Conservation (phyloP, 1,139 yeast genomes). For the Suhomyces terraborum region DNA sequence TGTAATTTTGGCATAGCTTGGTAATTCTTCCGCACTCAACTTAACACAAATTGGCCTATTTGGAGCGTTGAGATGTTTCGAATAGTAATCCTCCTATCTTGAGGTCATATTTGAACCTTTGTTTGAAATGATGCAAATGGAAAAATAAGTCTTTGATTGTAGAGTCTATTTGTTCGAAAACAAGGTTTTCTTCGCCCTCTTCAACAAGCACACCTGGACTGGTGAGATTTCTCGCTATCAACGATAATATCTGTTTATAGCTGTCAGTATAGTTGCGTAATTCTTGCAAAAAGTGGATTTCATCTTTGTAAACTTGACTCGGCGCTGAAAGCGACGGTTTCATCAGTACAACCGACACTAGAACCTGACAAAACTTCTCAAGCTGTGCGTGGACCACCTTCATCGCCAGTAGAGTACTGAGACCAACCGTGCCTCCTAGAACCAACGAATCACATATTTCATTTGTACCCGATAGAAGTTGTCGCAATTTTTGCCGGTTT, state of each 20-base stretch:
- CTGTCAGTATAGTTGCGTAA: conserved; percentile 15
- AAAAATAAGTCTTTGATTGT: conserved; percentile 20
- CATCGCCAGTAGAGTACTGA: conserved; percentile 4
- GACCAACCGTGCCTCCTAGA: conserved; percentile 5
- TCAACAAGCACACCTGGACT: conserved; percentile 6
- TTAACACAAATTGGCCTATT: background rate
- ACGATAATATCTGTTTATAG: conserved; percentile 10
- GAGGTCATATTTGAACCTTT: conserved; percentile 19
- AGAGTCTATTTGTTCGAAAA: conserved; percentile 19
- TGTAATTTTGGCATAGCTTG: no score
- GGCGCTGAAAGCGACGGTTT: background rate
- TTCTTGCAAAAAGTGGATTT: conserved; percentile 18
- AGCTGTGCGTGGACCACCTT: background rate
- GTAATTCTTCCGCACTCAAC: no score
- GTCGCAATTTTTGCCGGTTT: background rate
- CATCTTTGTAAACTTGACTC: conserved; percentile 17
- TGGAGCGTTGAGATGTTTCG: background rate
- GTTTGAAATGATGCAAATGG: conserved; percentile 19
- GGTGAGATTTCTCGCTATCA: conserved; percentile 5
- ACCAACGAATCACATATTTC: background rate
- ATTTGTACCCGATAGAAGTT: background rate
- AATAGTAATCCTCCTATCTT: conserved; percentile 6
- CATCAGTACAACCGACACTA: background rate
- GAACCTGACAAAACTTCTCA: background rate
- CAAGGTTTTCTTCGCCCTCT: conserved; percentile 13